These are phyloP conservation scores for Epithemia pelagica DNA, from an alignment of 108 stramenopile genomes.

Conservation along the genomic window DNA sequence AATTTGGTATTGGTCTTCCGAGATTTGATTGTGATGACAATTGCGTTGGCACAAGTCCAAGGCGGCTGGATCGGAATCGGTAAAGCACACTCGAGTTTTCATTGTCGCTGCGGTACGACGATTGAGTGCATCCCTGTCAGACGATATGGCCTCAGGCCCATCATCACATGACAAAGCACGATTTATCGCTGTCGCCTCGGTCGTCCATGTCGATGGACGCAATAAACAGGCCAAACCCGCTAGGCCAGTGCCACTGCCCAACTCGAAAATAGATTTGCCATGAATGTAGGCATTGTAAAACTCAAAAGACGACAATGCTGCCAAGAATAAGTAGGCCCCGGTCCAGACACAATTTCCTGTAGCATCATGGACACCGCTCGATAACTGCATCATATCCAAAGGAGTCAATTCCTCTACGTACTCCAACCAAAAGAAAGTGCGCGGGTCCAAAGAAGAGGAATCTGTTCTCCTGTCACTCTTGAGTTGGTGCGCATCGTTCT, in stretches of 20 bases:
- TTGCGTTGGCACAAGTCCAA: slow-evolving; percentile 47
- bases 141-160: not conserved
- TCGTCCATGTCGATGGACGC: not conserved
- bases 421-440: not conserved
- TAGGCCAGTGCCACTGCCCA: slow-evolving; percentile 62
- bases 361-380: slow-evolving; percentile 38
- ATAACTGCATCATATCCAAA: slow-evolving; percentile 65
- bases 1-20: slow-evolving; percentile 1
- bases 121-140: not conserved
- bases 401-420: slow-evolving; percentile 38
- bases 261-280: slow-evolving; percentile 30
- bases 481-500: not conserved
- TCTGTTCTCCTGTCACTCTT: too few species aligned
- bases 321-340: slow-evolving; percentile 48
- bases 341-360: slow-evolving; percentile 67
- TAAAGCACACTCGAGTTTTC: slow-evolving; percentile 22
- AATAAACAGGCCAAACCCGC: slow-evolving; percentile 36
- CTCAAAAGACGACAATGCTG: not conserved
- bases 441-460: not conserved
- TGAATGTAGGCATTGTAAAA: not conserved
- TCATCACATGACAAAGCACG: too few species aligned
- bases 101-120: too few species aligned
- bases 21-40: slow-evolving; percentile 26
- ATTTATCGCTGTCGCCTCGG: not conserved
- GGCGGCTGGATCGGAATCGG: slow-evolving; percentile 36